These are phyloP conservation scores for Diatrype stigma DNA, from an alignment of 2,329 filamentous ascomycete species.

Conservation along the genomic window DNA sequence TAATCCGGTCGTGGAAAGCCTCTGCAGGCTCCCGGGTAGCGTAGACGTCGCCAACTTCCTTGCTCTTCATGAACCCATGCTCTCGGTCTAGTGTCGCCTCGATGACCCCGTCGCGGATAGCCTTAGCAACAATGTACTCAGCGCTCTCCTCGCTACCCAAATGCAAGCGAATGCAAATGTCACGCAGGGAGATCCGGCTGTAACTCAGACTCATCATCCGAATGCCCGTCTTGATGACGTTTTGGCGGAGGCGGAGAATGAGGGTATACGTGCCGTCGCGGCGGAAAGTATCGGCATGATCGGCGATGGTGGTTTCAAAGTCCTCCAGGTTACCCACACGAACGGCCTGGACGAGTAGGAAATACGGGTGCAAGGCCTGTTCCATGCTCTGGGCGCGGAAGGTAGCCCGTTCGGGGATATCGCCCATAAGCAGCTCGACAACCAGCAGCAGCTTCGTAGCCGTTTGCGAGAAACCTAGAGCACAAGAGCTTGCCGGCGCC, in stretches of 20 bases:
- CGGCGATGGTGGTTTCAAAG: conserved; percentile 81
- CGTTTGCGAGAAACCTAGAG: conserved; percentile 91
- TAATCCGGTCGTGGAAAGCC: conserved; percentile 95
- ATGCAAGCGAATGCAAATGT: conserved; percentile 93
- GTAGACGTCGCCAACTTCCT: conserved; percentile 93
- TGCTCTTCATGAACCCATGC: conserved; percentile 97
- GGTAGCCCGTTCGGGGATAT: conserved; percentile 91
- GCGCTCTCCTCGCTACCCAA: conserved; percentile 95
- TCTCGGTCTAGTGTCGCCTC: conserved; percentile 93
- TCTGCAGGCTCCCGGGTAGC: conserved; percentile 93
- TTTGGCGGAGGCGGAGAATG: conserved; percentile 90
- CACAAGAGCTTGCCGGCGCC: conserved; percentile 83
- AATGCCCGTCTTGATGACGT: conserved; percentile 98
- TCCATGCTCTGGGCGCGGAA: conserved; percentile 90
- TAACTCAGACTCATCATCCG: conserved; percentile 99
- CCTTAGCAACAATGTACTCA: conserved; percentile 98
- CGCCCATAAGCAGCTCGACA: conserved; percentile 95
- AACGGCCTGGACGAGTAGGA: conserved; percentile 89
- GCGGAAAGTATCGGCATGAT: conserved; percentile 79
- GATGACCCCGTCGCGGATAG: conserved; percentile 94
- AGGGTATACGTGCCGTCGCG: conserved; percentile 93
- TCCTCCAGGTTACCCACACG: conserved; percentile 94
- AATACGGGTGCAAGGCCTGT: conserved; percentile 84
- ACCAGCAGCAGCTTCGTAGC: conserved; percentile 95
- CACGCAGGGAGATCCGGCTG: conserved; percentile 91